Evolutionary conservation across 2,329 filamentous ascomycete species (phyloP).

Genomic region (Aureobasidium uvarum): DNA sequence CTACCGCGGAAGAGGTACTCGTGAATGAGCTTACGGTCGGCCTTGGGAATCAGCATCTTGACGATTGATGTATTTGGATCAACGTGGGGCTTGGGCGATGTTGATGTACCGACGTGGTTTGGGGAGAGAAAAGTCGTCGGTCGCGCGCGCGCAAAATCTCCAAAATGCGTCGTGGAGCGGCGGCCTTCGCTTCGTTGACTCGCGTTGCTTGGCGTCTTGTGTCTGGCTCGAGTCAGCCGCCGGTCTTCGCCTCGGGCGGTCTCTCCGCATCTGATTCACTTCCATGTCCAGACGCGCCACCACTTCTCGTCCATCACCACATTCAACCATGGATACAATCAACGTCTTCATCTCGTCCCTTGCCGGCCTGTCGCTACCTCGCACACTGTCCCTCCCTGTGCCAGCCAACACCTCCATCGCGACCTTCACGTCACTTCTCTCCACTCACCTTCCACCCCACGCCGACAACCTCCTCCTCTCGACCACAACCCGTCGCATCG

Average conservation of each 20-base stretch:
- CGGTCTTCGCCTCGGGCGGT: not conserved
- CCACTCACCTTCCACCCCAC: slow-evolving; percentile 58
- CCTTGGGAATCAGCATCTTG: slow-evolving; percentile 89
- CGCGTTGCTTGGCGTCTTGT: not conserved
- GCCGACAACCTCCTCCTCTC: slow-evolving; percentile 67
- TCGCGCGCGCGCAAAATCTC: slow-evolving; percentile 7
- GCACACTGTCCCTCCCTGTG: slow-evolving; percentile 61
- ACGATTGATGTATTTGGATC: slow-evolving; percentile 37
- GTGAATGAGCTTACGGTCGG: slow-evolving; percentile 99
- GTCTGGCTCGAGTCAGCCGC: not conserved
- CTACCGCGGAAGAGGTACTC: slow-evolving; percentile 82
- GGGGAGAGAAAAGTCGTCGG: slow-evolving; percentile 9
- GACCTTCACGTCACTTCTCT: slow-evolving; percentile 61
- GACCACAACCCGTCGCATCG: slow-evolving; percentile 73
- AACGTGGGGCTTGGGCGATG: slow-evolving; percentile 28
- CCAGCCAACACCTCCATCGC: slow-evolving; percentile 60
- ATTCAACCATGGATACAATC: slow-evolving; percentile 43
- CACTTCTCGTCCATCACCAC: not conserved
- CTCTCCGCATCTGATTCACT: not conserved
- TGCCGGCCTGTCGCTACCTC: slow-evolving; percentile 74
- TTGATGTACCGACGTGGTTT: slow-evolving; percentile 27
- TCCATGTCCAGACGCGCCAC: not conserved
- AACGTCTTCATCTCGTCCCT: slow-evolving; percentile 87
- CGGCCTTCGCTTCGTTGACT: slow-evolving; percentile 5
- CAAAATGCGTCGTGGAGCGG: slow-evolving; percentile 9